phyloP scores from a whole-genome alignment of 768 basidiomycete genomes.

The Cystobasidium onofrii region DNA sequence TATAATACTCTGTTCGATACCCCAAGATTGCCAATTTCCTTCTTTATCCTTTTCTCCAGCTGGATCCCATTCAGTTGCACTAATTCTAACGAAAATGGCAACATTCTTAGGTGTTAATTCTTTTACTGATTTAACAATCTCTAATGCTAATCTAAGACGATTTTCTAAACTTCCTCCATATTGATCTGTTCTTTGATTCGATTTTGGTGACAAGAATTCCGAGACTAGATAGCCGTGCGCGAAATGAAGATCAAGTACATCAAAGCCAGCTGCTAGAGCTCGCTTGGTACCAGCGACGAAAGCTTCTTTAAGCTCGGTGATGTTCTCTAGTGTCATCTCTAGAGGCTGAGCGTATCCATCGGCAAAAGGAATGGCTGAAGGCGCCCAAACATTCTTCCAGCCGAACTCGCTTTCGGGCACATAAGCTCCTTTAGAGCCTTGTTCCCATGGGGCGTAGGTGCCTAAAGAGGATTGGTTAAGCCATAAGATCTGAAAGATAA shows the following conservation, averaged over 20 bases:
- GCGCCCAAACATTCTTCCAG: conserved; percentile 35
- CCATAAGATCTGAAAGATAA: too few species aligned
- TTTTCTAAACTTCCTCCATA: conserved; percentile 65
- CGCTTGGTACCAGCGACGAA: conserved; percentile 32
- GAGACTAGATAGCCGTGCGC: conserved; percentile 53
- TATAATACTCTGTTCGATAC: conserved; percentile 64
- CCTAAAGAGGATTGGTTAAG: not conserved
- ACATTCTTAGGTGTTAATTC: conserved; percentile 55
- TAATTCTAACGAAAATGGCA: conserved; percentile 66
- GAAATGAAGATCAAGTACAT: conserved; percentile 29
- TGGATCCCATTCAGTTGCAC: conserved; percentile 60
- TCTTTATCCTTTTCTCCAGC: conserved; percentile 54
- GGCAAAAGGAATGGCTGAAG: conserved; percentile 33
- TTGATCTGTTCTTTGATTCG: conserved; percentile 61
- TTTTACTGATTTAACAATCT: conserved; percentile 53
- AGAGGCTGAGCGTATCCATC: conserved; percentile 22
- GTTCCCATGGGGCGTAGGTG: conserved; percentile 32
- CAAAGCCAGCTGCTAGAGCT: conserved; percentile 31
- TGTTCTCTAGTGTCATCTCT: conserved; percentile 33
- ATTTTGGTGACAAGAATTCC: conserved; percentile 64
- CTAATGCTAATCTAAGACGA: conserved; percentile 61
- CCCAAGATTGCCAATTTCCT: conserved; percentile 62
- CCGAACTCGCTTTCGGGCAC: conserved; percentile 16
- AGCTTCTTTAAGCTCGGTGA: conserved; percentile 31
- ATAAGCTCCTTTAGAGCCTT: conserved; percentile 1